phyloP scores from a whole-genome alignment of 1,284 basidiomycete species.

The Rhodotorula sp. region DNA sequence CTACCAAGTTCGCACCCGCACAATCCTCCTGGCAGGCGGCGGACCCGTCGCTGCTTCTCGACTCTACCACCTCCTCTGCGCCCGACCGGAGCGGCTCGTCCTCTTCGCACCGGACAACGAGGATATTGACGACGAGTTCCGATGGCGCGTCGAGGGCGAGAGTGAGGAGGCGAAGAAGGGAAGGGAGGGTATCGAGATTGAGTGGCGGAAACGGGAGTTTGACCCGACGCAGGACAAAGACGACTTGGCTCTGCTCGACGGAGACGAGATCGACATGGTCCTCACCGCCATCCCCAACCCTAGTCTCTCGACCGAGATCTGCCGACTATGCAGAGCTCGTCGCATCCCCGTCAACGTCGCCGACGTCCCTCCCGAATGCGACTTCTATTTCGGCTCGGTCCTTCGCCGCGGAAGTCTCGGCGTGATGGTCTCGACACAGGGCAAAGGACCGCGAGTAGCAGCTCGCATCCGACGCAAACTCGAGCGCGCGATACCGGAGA shows the following conservation, averaged over 20 bases:
- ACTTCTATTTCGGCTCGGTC: conserved; percentile 97
- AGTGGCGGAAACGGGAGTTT: too few relatives aligned
- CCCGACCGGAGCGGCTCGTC: conserved; percentile 60
- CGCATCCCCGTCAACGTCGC: conserved; percentile 91
- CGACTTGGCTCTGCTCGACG: too few relatives aligned
- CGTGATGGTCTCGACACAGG: conserved; percentile 94
- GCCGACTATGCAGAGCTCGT: conserved; percentile 64
- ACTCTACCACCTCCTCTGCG: conserved; percentile 63
- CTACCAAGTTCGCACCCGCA: conserved; percentile 72
- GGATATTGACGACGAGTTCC: conserved; percentile 2
- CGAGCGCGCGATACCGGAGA: conserved; percentile 65
- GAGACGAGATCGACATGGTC: conserved; percentile 73
- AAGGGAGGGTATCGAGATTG: too few relatives aligned
- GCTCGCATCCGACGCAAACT: conserved; percentile 74
- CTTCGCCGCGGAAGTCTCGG: conserved; percentile 87
- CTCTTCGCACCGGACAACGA: conserved; percentile 63
- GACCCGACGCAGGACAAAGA: too few relatives aligned
- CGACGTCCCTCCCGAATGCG: conserved; percentile 87
- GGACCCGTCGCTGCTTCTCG: conserved; percentile 79
- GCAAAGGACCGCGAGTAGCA: conserved; percentile 87
- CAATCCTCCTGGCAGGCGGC: conserved; percentile 76
- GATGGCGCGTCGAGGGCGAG: conserved; percentile 46
- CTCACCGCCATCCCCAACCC: conserved; percentile 91
- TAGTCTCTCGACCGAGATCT: conserved; percentile 67
- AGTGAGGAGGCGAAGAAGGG: conserved; percentile 36